phyloP scores from a whole-genome alignment of 2,329 filamentous ascomycete species.

The Colletotrichum sp. region DNA sequence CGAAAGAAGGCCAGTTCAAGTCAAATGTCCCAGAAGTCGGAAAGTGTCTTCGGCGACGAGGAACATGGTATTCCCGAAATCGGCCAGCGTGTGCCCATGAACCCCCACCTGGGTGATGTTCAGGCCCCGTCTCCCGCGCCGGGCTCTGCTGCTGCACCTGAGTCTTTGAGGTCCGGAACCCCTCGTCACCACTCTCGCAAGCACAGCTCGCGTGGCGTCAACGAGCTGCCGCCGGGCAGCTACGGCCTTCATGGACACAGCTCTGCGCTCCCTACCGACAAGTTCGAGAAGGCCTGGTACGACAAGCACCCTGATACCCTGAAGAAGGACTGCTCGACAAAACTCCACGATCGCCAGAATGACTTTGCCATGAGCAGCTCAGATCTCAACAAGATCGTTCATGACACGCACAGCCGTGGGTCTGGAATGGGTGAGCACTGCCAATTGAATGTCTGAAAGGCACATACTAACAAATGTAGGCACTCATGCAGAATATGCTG shows the following conservation, averaged over 20 bases:
- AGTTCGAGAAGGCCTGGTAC: constrained; percentile 90
- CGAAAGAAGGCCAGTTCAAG: constrained; percentile 68
- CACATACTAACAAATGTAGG: constrained; percentile 52
- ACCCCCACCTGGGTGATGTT: constrained; percentile 89
- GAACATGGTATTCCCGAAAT: constrained; percentile 93
- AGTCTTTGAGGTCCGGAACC: constrained; percentile 37
- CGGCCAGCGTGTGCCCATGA: constrained; percentile 91
- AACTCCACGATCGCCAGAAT: constrained; percentile 59
- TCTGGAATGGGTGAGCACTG: constrained; percentile 52
- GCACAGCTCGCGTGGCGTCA: constrained; percentile 73
- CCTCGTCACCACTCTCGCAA: constrained; percentile 69
- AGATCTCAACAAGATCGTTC: constrained; percentile 88
- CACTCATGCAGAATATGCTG: constrained; percentile 63
- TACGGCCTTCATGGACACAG: constrained; percentile 88
- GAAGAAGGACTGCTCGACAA: constrained; percentile 72
- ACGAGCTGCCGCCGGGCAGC: constrained; percentile 79
- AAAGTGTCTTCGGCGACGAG: constrained; percentile 54
- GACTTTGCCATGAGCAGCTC: constrained; percentile 90
- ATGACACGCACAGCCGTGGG: constrained; percentile 66
- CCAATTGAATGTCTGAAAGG: background rate
- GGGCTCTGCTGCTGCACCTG: constrained; percentile 38
- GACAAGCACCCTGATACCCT: constrained; percentile 86
- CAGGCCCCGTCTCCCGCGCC: constrained; percentile 89
- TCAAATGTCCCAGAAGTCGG: constrained; percentile 51
- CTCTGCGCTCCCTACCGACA: constrained; percentile 69